Base-by-base conservation (phyloP, 306 rosid species). In the Sicyos baderoa region DNA sequence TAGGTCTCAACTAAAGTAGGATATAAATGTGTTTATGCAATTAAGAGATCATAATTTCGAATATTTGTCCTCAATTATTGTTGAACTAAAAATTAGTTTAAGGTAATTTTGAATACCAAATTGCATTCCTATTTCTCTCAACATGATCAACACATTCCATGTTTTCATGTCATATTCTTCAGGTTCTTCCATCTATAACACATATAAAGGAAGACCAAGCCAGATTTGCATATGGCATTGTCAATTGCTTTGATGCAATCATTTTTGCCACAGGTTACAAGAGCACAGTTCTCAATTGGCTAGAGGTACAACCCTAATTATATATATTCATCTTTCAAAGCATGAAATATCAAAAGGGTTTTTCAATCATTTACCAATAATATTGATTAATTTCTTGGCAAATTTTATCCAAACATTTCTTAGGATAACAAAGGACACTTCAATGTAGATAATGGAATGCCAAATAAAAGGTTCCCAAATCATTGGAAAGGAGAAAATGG, bases 191-290 rank as follows among this genome's bases (percentile, higher is more conserved):
- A 5, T 77, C 57, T 2, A 49, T 86, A 5, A 55, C 77, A 51
- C 54, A 27, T 15, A 68, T 86, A 37, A 58, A 62, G 21, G 56
- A 74, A 29, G 80, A 77, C 7, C 59, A 71, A 0, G 29, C 79
- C 18, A 74, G 76, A 35, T 86, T 89, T 61, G 84, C 53, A 0
- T 75, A 89, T 66, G 90, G 88, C 17, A 45, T 19, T 42, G 8
- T 4, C 4, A 69, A 54, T 16, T 37, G 42, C 32, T 84, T 79
- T 69, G 92, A 86, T n/a, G 75, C 75, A 2, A 89, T 89, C 16
- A 40, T 89, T 49, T 86, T 89, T 71, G 90, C 96, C 5, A 89
- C 96, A 0, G 96, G 92, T 40, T 89, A 86, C 68, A 84, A 23
- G 37, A 83, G 71, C 80, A 81, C 76, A 4, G 90, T 89, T 60